A percentile compares a stretch with the other conserved stretches of the same genome.
phyloP scores from a whole-genome alignment of 164 flowering plant species.

The Annona squamosa region DNA sequence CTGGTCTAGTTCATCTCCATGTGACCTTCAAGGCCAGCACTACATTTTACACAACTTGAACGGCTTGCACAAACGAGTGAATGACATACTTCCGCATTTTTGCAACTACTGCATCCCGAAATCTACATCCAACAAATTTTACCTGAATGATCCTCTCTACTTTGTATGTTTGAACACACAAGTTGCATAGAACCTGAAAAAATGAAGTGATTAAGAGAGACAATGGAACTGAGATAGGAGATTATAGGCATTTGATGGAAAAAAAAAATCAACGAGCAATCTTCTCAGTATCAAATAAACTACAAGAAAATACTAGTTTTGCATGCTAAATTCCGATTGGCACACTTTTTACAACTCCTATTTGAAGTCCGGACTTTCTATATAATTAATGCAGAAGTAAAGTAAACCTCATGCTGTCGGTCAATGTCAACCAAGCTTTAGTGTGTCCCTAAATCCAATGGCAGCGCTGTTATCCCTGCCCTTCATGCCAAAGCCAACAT shows the following conservation, averaged over 20 bases:
- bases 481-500: constrained; percentile 41
- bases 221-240: not conserved
- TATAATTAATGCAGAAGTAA: not conserved
- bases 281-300: not conserved
- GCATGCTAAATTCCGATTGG: not conserved
- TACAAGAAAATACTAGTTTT: constrained; percentile 8
- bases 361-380: constrained; percentile 7
- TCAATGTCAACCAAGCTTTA: constrained; percentile 35
- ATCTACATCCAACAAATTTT: not conserved
- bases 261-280: not conserved
- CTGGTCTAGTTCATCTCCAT: no score
- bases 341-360: constrained; percentile 17
- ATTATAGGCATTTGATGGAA: no score
- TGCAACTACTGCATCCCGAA: no score
- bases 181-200: not conserved
- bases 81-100: no score
- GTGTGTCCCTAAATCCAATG: constrained; percentile 51
- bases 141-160: not conserved
- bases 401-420: not conserved
- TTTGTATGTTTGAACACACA: not conserved
- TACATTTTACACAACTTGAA: no score
- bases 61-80: no score
- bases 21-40: no score
- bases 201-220: not conserved
- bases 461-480: constrained; percentile 27